A percentile compares a stretch with the other conserved stretches of the same genome.
These are phyloP conservation scores for Capsicum chinense DNA, from an alignment of 257 asterid genomes.

Conservation along the genomic window DNA sequence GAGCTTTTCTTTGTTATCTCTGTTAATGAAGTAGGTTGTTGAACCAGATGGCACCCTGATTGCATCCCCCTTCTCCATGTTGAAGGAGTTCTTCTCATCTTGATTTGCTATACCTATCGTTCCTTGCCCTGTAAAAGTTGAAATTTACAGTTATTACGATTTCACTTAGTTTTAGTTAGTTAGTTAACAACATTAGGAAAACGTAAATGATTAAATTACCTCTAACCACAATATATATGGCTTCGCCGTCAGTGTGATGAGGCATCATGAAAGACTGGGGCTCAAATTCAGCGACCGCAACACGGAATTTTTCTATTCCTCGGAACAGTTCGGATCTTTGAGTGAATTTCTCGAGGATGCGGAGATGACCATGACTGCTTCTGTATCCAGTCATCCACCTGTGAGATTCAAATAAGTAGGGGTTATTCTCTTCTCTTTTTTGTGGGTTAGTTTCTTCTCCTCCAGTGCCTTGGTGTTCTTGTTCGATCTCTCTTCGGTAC, in stretches of 20 bases:
- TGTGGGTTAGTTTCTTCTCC: slow-evolving; percentile 4
- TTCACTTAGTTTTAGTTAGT: neutral
- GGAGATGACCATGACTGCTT: slow-evolving; percentile 45
- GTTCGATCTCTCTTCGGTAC: neutral
- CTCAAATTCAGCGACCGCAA: slow-evolving; percentile 45
- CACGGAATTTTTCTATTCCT: slow-evolving; percentile 49
- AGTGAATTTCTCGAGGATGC: slow-evolving; percentile 44
- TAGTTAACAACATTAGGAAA: neutral
- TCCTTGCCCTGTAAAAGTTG: slow-evolving; percentile 42
- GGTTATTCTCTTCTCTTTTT: slow-evolving; percentile 30
- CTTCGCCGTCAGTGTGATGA: slow-evolving; percentile 55
- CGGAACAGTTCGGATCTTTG: slow-evolving; percentile 44
- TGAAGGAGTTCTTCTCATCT: slow-evolving; percentile 38
- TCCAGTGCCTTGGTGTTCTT: neutral
- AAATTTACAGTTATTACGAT: neutral
- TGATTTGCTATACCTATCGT: slow-evolving; percentile 35
- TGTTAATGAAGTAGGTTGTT: slow-evolving; percentile 42
- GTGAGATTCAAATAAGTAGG: slow-evolving; percentile 42
- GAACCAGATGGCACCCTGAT: slow-evolving; percentile 48
- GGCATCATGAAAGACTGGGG: slow-evolving; percentile 52
- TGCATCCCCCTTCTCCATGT: slow-evolving; percentile 49
- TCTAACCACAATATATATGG: slow-evolving; percentile 33
- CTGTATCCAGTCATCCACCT: slow-evolving; percentile 38
- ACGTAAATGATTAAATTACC: neutral
- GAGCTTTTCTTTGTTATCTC: slow-evolving; percentile 41